Conservation (phyloP, 192 early-diverging fungal genomes). For the Entomortierella beljakovae region DNA sequence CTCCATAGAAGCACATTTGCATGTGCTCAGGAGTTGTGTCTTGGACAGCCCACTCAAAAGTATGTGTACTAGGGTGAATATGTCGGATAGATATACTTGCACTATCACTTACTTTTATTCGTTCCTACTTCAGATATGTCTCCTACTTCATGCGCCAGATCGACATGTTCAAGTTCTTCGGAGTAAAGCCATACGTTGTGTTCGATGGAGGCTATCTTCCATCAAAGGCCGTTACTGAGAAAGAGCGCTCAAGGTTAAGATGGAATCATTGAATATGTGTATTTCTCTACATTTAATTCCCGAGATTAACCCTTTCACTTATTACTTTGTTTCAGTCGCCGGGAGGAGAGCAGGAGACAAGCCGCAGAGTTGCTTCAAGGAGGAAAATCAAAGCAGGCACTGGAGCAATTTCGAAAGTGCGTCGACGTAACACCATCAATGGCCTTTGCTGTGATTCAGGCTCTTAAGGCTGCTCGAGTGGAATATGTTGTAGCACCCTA, state of each 20-base stretch:
- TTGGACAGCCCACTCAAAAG: constrained; percentile 76
- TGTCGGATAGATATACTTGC: not conserved
- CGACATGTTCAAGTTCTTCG: constrained; percentile 75
- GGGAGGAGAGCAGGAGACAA: constrained; percentile 67
- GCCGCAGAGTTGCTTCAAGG: constrained; percentile 66
- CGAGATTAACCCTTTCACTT: not conserved
- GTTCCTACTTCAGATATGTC: constrained; percentile 75
- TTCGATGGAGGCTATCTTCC: constrained; percentile 96
- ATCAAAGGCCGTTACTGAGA: constrained; percentile 82
- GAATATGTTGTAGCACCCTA: constrained; percentile 93
- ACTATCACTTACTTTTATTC: not conserved
- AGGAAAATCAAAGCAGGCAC: constrained; percentile 72
- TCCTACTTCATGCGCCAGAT: constrained; percentile 83
- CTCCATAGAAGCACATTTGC: constrained; percentile 89
- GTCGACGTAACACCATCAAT: constrained; percentile 90
- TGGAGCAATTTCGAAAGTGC: constrained; percentile 77
- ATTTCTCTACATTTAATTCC: not conserved
- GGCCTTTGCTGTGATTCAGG: constrained; percentile 82
- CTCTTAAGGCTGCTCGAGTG: constrained; percentile 70
- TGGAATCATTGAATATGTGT: not conserved
- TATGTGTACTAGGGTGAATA: constrained; percentile 39
- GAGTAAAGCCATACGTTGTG: constrained; percentile 86
- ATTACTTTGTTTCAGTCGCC: constrained; percentile 50
- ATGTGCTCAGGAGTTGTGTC: constrained; percentile 85
- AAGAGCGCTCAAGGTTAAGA: constrained; percentile 67